Conservation (phyloP, 2,329 filamentous ascomycete species). For the Proliferodiscus dingleyae region DNA sequence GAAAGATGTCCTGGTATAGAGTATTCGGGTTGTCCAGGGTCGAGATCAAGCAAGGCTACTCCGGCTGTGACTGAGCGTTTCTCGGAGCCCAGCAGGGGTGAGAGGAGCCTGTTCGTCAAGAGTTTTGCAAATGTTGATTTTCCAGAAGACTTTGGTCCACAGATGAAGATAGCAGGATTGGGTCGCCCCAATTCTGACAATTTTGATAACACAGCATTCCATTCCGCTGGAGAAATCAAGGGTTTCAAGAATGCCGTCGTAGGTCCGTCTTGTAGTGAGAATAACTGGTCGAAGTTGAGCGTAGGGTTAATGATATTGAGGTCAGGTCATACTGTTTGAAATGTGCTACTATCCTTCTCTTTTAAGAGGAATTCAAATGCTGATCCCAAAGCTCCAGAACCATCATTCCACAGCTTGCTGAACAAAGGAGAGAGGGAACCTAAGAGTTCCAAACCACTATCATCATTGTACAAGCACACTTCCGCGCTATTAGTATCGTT, state of each 20-base stretch:
- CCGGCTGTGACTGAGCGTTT: slow-evolving; percentile 27
- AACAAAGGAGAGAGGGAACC: slow-evolving; percentile 62
- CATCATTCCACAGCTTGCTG: slow-evolving; percentile 59
- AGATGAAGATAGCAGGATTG: slow-evolving; percentile 49
- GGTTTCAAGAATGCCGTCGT: slow-evolving; percentile 48
- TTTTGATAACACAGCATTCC: slow-evolving; percentile 45
- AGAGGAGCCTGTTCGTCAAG: slow-evolving; percentile 59
- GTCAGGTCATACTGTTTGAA: slow-evolving; percentile 42
- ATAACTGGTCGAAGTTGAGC: slow-evolving; percentile 41
- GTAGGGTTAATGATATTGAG: slow-evolving; percentile 2
- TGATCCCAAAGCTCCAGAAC: slow-evolving; percentile 21
- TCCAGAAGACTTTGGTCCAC: slow-evolving; percentile 67
- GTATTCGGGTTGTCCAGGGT: slow-evolving; percentile 75
- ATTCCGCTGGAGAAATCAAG: slow-evolving; percentile 51
- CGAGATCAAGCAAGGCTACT: slow-evolving; percentile 62
- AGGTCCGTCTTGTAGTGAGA: slow-evolving; percentile 47
- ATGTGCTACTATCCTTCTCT: slow-evolving; percentile 34
- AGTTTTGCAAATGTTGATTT: slow-evolving; percentile 71
- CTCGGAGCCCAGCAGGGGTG: slow-evolving; percentile 12
- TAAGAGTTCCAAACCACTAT: slow-evolving; percentile 47
- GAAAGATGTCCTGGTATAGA: slow-evolving; percentile 65
- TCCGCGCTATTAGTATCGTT: slow-evolving; percentile 47
- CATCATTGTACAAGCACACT: slow-evolving; percentile 48
- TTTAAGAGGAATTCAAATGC: slow-evolving; percentile 12
- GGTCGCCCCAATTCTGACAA: slow-evolving; percentile 31